These are phyloP conservation scores for Oryza meridionalis DNA, from an alignment of 176 grass and related monocot species.

Conservation along the genomic window DNA sequence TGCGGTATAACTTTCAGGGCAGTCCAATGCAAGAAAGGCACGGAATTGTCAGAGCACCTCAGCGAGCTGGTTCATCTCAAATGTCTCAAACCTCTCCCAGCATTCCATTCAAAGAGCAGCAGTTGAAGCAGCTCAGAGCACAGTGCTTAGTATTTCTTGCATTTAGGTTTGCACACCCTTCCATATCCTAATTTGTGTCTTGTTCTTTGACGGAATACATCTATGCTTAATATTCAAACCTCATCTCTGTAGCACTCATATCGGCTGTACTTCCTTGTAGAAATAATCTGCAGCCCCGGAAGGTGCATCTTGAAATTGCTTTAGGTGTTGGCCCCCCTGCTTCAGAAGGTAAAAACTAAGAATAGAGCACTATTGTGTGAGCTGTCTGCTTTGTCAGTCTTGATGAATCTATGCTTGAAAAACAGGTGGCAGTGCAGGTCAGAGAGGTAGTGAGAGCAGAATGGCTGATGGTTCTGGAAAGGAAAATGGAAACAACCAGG, in stretches of 20 bases:
- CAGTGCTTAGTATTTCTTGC: conserved; percentile 99
- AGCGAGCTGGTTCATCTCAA: conserved; percentile 54
- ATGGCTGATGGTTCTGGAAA: conserved; percentile 72
- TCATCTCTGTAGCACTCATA: conserved; percentile 35
- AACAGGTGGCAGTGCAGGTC: conserved; percentile 58
- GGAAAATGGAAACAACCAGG: conserved; percentile 69
- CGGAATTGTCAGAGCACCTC: conserved; percentile 48
- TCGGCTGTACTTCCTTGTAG: conserved; percentile 52
- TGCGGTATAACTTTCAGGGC: conserved; percentile 55
- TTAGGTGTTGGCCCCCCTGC: conserved; percentile 60
- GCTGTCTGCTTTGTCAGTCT: conserved; percentile 28
- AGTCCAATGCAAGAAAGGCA: conserved; percentile 78
- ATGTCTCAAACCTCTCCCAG: conserved; percentile 58
- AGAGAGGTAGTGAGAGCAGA: conserved; percentile 72
- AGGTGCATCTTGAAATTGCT: conserved; percentile 96
- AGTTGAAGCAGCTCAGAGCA: conserved; percentile 98
- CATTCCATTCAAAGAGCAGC: conserved; percentile 89
- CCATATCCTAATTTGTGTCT: not conserved
- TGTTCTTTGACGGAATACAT: conserved; percentile 9
- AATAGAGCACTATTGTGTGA: conserved; percentile 24
- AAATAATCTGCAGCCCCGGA: conserved; percentile 87
- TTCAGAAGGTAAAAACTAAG: conserved; percentile 69
- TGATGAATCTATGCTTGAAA: conserved; percentile 45
- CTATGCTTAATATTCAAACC: conserved; percentile 18
- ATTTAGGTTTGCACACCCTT: conserved; percentile 65